These are phyloP conservation scores for Uncinocarpus reesii DNA, from an alignment of 2,329 filamentous ascomycete species.

Conservation along the genomic window DNA sequence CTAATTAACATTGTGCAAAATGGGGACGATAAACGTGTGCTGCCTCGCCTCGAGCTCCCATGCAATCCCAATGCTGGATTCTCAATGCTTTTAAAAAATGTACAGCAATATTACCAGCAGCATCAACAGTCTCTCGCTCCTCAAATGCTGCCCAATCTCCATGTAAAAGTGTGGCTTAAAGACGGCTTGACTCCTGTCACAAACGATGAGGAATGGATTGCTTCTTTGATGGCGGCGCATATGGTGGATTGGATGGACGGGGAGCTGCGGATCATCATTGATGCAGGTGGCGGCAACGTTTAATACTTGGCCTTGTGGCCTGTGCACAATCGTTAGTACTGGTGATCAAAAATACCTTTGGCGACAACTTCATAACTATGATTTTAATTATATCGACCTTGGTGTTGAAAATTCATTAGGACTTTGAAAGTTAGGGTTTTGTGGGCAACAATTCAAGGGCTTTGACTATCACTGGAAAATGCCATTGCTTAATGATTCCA, in stretches of 20 bases:
- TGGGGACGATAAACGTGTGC: slow-evolving; percentile 29
- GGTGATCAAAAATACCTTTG: no score
- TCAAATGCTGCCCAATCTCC: slow-evolving; percentile 14
- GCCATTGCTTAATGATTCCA: no score
- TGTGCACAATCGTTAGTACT: no score
- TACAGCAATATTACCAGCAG: slow-evolving; percentile 23
- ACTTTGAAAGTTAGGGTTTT: no score
- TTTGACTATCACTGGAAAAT: no score
- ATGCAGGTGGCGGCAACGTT: slow-evolving; percentile 15
- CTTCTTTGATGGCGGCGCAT: slow-evolving; percentile 34
- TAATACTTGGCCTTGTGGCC: no score
- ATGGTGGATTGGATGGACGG: slow-evolving; percentile 41
- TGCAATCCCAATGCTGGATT: slow-evolving; percentile 24
- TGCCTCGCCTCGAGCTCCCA: slow-evolving; percentile 30
- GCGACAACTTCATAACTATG: no score
- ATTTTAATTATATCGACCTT: no score
- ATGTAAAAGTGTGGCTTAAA: slow-evolving; percentile 34
- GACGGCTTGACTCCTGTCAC: slow-evolving; percentile 33
- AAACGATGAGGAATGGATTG: slow-evolving; percentile 37
- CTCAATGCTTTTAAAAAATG: slow-evolving; percentile 24
- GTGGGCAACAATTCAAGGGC: no score
- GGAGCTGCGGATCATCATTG: slow-evolving; percentile 35
- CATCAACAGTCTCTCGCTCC: slow-evolving; percentile 15
- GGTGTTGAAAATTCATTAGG: no score
- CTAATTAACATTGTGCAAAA: slow-evolving; percentile 31